Evolutionary conservation across 148 eudicot species (phyloP).

Genomic region (Spergularia marina): DNA sequence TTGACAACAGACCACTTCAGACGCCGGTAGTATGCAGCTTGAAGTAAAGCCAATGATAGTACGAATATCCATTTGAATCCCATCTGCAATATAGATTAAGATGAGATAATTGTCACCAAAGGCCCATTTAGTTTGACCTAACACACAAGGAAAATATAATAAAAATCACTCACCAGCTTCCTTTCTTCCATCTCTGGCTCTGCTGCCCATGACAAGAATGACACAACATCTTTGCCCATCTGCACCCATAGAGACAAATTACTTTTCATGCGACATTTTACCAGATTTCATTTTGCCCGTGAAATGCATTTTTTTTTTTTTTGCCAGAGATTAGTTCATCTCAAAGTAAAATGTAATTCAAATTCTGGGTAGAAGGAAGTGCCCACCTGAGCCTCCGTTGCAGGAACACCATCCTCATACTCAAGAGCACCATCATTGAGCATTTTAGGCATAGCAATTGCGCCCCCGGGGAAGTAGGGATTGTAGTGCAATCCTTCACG

Average conservation of each 20-base stretch:
- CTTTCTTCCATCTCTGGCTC: constrained; percentile 98
- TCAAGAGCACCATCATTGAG: constrained; percentile 93
- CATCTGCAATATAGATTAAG: constrained; percentile 53
- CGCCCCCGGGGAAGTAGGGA: constrained; percentile 98
- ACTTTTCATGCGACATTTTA: too few relatives aligned
- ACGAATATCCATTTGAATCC: constrained; percentile 99
- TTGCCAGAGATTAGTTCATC: not conserved
- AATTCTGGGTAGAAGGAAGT: not conserved
- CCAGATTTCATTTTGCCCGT: too few relatives aligned
- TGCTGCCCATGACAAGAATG: constrained; percentile 85
- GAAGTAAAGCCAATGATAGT: constrained; percentile 86
- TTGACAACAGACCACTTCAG: constrained; percentile 92
- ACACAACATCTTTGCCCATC: constrained; percentile 96
- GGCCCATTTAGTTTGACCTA: not conserved
- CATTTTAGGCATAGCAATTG: constrained; percentile 99
- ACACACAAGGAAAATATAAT: not conserved
- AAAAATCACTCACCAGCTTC: constrained; percentile 53
- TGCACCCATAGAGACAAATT: constrained; percentile 30
- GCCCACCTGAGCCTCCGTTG: constrained; percentile 89
- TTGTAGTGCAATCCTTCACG: constrained; percentile 93
- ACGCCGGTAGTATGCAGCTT: constrained; percentile 97
- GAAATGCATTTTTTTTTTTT: too few relatives aligned
- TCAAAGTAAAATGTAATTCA: not conserved
- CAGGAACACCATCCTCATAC: constrained; percentile 94
- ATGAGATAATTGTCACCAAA: not conserved